Percentiles rank a stretch among this genome's conserved stretches.
phyloP scores from a whole-genome alignment of 75 land plant genomes.

The Ceratopteris richardii region DNA sequence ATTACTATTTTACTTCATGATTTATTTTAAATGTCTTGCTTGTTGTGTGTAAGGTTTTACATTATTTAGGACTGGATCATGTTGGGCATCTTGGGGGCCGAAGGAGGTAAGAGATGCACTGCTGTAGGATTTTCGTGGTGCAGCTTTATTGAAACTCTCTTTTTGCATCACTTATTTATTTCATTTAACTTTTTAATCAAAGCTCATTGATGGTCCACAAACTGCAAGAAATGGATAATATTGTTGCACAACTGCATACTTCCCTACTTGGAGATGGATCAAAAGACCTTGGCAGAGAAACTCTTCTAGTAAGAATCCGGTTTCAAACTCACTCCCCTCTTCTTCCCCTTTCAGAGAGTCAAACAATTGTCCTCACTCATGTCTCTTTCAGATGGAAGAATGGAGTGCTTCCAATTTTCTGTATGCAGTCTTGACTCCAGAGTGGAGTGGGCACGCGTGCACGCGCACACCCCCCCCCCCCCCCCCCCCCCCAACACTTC shows the following conservation, averaged over 20 bases:
- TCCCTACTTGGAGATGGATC: slow-evolving; percentile 8
- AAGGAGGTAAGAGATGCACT: slow-evolving; percentile 36
- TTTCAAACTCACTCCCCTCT: no score
- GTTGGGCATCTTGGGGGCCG: slow-evolving; percentile 97
- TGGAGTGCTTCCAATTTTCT: no score
- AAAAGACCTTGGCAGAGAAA: slow-evolving; percentile 10
- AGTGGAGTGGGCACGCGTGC: no score
- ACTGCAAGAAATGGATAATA: slow-evolving; percentile 80
- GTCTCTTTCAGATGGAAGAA: no score
- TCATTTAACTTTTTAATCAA: background rate
- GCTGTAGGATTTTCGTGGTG: background rate
- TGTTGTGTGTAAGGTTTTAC: slow-evolving; percentile 68
- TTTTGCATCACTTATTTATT: no score
- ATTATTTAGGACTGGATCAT: slow-evolving; percentile 93
- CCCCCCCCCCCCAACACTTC: no score
- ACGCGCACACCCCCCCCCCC: no score
- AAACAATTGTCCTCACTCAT: no score
- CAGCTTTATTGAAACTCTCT: no score
- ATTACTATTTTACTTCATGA: background rate
- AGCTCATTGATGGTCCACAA: slow-evolving; percentile 74
- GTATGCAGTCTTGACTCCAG: no score
- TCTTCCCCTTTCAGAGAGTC: no score
- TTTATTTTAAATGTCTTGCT: background rate
- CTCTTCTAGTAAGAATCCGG: slow-evolving; percentile 57
- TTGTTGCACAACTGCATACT: slow-evolving; percentile 44